Conservation (phyloP, 345 rosid genomes). For the Mangifera indica region DNA sequence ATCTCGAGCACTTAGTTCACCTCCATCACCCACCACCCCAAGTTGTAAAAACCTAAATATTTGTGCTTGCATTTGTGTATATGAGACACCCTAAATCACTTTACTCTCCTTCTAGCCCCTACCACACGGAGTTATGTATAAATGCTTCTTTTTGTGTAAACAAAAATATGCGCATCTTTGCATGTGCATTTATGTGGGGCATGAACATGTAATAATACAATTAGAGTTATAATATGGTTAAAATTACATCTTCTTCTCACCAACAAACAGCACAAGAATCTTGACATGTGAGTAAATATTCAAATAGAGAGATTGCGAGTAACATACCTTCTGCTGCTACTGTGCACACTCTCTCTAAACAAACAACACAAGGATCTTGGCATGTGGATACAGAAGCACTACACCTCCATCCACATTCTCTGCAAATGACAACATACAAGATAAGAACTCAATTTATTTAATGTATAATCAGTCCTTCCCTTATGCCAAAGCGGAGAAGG, state of each 20-base stretch:
- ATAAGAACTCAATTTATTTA: background rate
- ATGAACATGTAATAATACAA: background rate
- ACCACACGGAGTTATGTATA: background rate
- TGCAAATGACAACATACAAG: slow-evolving; percentile 29
- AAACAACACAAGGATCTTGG: slow-evolving; percentile 82
- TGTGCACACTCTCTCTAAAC: slow-evolving; percentile 79
- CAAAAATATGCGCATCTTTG: too few relatives aligned
- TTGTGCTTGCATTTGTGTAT: too few relatives aligned
- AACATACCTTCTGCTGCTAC: slow-evolving; percentile 77
- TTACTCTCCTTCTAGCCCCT: background rate
- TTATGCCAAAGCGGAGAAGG: background rate
- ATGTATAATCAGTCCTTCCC: background rate
- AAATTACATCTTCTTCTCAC: background rate
- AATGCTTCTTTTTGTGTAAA: background rate
- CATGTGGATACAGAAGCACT: slow-evolving; percentile 44
- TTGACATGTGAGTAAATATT: slow-evolving; percentile 41
- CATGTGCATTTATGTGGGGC: background rate
- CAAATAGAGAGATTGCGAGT: background rate
- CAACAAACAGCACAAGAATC: slow-evolving; percentile 62
- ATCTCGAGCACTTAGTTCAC: background rate
- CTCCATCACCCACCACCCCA: background rate
- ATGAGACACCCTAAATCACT: background rate
- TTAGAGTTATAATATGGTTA: background rate
- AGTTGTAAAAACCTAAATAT: background rate
- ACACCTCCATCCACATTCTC: slow-evolving; percentile 91